phyloP scores from a whole-genome alignment of 2,329 filamentous ascomycete species.

The Talaromyces verruculosus region DNA sequence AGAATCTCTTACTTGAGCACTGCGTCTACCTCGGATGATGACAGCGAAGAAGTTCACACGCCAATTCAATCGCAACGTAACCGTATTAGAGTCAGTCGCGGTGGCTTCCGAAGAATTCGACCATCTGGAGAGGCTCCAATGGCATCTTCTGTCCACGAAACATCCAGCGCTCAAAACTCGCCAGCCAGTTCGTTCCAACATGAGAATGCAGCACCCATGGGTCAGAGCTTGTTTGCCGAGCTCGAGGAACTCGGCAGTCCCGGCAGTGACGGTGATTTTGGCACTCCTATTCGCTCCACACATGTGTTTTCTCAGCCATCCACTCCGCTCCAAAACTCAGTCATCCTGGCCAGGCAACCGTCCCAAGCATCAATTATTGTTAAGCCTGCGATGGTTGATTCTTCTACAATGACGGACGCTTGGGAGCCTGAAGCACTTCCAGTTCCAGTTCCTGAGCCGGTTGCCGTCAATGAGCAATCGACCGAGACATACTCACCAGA shows the following conservation, averaged over 20 bases:
- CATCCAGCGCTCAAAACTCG: conserved; percentile 50
- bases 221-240: conserved; percentile 87
- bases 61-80: conserved; percentile 63
- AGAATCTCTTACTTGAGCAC: conserved; percentile 78
- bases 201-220: conserved; percentile 50
- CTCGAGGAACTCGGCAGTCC: conserved; percentile 72
- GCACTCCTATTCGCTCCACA: conserved; percentile 36
- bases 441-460: neutral
- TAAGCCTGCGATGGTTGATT: conserved; percentile 56
- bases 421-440: conserved; percentile 42
- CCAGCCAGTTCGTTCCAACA: conserved; percentile 54
- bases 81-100: conserved; percentile 69
- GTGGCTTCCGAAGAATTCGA: conserved; percentile 58
- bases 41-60: conserved; percentile 67
- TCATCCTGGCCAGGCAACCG: conserved; percentile 33
- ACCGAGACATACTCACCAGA: conserved; percentile 26
- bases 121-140: conserved; percentile 47
- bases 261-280: conserved; percentile 69
- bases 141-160: conserved; percentile 28
- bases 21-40: conserved; percentile 79
- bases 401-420: conserved; percentile 63
- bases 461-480: neutral
- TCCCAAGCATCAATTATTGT: conserved; percentile 32
- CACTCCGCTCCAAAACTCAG: conserved; percentile 39
- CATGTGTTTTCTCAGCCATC: conserved; percentile 39